These are phyloP conservation scores for Cupressus sempervirens DNA, from an alignment of 75 land plant genomes.

Conservation along the genomic window DNA sequence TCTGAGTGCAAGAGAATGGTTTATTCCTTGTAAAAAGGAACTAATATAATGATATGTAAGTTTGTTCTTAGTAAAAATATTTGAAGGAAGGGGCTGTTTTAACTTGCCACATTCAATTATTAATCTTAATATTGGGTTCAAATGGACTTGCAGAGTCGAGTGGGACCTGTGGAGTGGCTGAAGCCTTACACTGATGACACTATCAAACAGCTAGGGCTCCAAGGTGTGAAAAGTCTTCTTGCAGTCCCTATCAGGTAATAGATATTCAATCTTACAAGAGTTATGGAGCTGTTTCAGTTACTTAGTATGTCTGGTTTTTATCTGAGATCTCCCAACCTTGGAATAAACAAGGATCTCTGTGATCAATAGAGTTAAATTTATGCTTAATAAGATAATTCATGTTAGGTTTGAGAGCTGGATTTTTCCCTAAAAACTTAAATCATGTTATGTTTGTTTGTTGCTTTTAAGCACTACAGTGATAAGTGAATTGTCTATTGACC, in stretches of 20 bases:
- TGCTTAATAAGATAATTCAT: background rate
- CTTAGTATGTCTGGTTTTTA: background rate
- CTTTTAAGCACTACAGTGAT: background rate
- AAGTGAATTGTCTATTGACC: background rate
- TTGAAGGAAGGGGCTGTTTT: background rate
- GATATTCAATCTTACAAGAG: background rate
- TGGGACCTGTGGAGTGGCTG: slow-evolving; percentile 99
- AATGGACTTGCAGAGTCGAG: slow-evolving; percentile 72
- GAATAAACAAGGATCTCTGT: background rate
- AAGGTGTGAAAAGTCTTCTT: slow-evolving; percentile 82
- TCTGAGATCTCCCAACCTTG: background rate
- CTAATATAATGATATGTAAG: background rate
- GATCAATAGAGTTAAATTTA: slow-evolving; percentile 8
- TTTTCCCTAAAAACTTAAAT: background rate
- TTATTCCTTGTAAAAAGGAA: background rate
- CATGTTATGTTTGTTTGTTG: background rate
- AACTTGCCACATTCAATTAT: background rate
- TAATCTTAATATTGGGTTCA: slow-evolving; percentile 1
- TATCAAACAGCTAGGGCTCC: slow-evolving; percentile 79
- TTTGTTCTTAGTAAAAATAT: background rate
- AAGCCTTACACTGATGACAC: slow-evolving; percentile 98
- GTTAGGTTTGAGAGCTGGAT: background rate
- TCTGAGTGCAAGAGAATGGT: background rate
- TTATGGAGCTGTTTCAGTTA: background rate
- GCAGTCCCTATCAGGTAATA: slow-evolving; percentile 97